These are phyloP conservation scores for Schizosaccharomyces osmophilus DNA, from an alignment of 805 yeast species.

Conservation along the genomic window DNA sequence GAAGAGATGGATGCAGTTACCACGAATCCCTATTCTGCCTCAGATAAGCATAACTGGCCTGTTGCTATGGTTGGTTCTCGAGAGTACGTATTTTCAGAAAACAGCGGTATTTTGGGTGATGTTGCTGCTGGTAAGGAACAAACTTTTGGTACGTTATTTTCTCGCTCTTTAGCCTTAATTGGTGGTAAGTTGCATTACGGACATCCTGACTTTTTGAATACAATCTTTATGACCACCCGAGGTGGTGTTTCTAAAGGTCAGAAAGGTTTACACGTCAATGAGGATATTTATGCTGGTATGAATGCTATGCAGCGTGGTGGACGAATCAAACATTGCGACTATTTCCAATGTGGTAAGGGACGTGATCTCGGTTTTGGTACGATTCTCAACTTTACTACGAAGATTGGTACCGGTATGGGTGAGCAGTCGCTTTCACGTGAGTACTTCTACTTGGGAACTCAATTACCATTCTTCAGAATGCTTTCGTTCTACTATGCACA, in stretches of 20 bases:
- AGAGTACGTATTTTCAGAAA: slow-evolving; percentile 82
- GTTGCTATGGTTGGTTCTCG: slow-evolving; percentile 90
- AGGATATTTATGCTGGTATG: slow-evolving; percentile 92
- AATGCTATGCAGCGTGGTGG: slow-evolving; percentile 76
- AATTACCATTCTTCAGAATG: slow-evolving; percentile 68
- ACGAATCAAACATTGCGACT: slow-evolving; percentile 81
- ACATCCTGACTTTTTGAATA: slow-evolving; percentile 86
- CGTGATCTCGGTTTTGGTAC: slow-evolving; percentile 86
- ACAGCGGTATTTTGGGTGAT: slow-evolving; percentile 78
- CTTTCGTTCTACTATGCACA: slow-evolving; percentile 88
- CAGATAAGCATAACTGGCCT: slow-evolving; percentile 22
- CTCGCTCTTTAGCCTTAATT: slow-evolving; percentile 74
- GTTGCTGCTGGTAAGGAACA: slow-evolving; percentile 95
- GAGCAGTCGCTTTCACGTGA: slow-evolving; percentile 83
- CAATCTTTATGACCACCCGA: slow-evolving; percentile 75
- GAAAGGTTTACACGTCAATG: slow-evolving; percentile 75
- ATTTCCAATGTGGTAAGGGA: slow-evolving; percentile 91
- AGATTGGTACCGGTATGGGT: slow-evolving; percentile 97
- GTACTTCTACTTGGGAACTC: slow-evolving; percentile 73
- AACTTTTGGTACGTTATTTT: slow-evolving; percentile 86
- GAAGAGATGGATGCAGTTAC: slow-evolving; percentile 43
- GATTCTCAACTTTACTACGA: slow-evolving; percentile 75
- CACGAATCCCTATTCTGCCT: slow-evolving; percentile 37
- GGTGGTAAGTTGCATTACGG: slow-evolving; percentile 92
- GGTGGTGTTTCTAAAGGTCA: slow-evolving; percentile 93